These are phyloP conservation scores for Silybum marianum DNA, from an alignment of 129 eudicot genomes.

Conservation along the genomic window DNA sequence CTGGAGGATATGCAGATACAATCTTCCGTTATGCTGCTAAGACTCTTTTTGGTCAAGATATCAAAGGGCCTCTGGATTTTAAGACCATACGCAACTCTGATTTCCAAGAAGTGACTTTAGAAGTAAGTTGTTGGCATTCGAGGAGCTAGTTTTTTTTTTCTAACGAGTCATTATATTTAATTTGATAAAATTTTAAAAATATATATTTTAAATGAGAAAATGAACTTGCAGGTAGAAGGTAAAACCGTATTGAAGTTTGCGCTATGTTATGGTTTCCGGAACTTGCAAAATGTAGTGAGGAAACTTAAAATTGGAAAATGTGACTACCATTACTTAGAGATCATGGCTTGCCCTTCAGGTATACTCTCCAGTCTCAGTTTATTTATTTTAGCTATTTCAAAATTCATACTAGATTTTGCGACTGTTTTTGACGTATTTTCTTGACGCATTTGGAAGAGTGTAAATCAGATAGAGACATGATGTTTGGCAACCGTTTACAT, in stretches of 20 bases:
- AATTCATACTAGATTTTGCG: not conserved
- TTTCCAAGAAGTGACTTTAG: conserved; percentile 77
- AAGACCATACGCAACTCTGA: conserved; percentile 75
- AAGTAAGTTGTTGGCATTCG: conserved; percentile 50
- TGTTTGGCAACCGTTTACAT: not conserved
- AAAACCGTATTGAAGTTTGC: conserved; percentile 86
- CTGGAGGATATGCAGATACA: conserved; percentile 95
- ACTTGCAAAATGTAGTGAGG: conserved; percentile 84
- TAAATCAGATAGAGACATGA: not conserved
- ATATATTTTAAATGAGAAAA: not conserved
- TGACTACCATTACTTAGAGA: conserved; percentile 82
- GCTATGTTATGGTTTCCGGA: conserved; percentile 91
- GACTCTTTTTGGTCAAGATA: conserved; percentile 68
- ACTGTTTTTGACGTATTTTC: not conserved
- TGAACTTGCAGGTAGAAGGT: conserved; percentile 72
- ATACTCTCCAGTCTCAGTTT: not conserved
- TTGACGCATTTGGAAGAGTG: not conserved
- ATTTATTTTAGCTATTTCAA: not conserved
- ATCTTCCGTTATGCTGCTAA: conserved; percentile 82
- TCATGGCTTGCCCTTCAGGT: conserved; percentile 99
- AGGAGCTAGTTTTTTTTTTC: not conserved
- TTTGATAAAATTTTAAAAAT: not conserved
- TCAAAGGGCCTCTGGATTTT: conserved; percentile 72
- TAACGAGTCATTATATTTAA: not conserved
- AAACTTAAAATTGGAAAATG: conserved; percentile 85